phyloP scores from a whole-genome alignment of 768 basidiomycete species.

The Amyloporia xantha region DNA sequence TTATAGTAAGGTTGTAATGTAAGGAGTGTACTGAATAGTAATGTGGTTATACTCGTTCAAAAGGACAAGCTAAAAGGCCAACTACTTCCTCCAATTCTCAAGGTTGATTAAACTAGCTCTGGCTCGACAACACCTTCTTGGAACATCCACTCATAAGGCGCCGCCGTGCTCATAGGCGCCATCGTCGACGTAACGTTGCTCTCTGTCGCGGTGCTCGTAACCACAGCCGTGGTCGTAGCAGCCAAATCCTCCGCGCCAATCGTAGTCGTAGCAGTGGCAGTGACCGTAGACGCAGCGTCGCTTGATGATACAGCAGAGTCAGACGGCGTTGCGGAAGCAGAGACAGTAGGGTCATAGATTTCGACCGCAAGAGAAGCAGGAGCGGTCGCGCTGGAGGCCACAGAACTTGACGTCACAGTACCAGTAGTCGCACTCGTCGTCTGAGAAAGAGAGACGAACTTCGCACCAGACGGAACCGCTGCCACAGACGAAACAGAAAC shows the following conservation, averaged over 20 bases:
- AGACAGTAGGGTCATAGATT: background rate
- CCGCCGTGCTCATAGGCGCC: background rate
- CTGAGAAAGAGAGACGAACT: background rate
- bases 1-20: no score
- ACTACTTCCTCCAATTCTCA: no score
- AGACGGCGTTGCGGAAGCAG: background rate
- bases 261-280: slow-evolving; percentile 4
- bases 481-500: background rate
- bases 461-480: background rate
- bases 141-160: slow-evolving; percentile 33
- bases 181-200: background rate
- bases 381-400: background rate
- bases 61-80: no score
- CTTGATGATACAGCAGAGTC: background rate
- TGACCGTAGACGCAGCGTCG: slow-evolving; percentile 1
- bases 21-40: no score
- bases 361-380: background rate
- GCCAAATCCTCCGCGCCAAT: background rate
- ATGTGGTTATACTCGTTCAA: no score
- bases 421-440: slow-evolving; percentile 2
- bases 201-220: slow-evolving; percentile 12
- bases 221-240: background rate
- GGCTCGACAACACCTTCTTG: slow-evolving; percentile 12
- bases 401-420: slow-evolving; percentile 1
- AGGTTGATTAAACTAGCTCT: no score